Conservation (phyloP, 108 stramenopile species). For the Fistulifera solaris region DNA sequence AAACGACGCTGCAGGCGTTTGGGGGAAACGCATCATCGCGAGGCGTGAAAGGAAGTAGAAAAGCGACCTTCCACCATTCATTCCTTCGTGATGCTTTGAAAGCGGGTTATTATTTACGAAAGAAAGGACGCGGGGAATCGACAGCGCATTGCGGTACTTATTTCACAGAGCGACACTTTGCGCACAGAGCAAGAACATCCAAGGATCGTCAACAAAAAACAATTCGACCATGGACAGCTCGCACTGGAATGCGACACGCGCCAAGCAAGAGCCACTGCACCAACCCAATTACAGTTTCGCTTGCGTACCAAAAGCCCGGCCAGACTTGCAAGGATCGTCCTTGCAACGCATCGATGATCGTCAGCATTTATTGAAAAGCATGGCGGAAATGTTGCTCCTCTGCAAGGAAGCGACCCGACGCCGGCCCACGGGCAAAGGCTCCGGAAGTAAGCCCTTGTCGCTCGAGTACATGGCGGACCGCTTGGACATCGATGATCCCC, state of each 20-base stretch:
- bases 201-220: too few species aligned
- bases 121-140: too few species aligned
- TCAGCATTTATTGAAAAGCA: constrained; percentile 62
- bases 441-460: constrained; percentile 59
- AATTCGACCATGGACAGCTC: too few species aligned
- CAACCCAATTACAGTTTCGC: constrained; percentile 62
- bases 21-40: background rate
- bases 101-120: too few species aligned
- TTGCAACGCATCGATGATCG: constrained; percentile 52
- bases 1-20: too few species aligned
- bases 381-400: constrained; percentile 76
- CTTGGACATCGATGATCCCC: constrained; percentile 85
- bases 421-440: constrained; percentile 5
- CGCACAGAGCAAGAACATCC: too few species aligned
- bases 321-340: constrained; percentile 45
- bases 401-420: constrained; percentile 84
- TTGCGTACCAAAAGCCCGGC: constrained; percentile 37
- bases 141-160: too few species aligned
- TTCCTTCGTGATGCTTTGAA: too few species aligned
- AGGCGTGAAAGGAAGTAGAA: background rate
- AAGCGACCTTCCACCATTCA: background rate
- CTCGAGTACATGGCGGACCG: constrained; percentile 91
- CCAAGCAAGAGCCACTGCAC: constrained; percentile 47
- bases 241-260: constrained; percentile 46
- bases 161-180: too few species aligned